Conservation (phyloP, 257 asterid species). For the Primulina tabacum region DNA sequence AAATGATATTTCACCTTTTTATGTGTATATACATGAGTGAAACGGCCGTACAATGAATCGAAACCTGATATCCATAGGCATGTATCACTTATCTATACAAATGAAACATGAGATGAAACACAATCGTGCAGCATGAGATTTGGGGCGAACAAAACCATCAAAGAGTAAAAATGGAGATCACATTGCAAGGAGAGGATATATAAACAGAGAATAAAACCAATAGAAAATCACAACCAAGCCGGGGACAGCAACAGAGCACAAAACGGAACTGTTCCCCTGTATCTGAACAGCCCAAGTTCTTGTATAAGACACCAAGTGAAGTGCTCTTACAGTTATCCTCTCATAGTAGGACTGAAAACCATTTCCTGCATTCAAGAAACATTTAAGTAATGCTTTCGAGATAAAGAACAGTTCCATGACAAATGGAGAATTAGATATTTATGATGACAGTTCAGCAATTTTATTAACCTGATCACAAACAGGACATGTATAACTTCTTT, state of each 20-base stretch:
- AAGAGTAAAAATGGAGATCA: neutral
- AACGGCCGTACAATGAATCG: neutral
- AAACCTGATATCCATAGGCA: neutral
- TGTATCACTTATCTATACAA: neutral
- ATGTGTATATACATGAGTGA: neutral
- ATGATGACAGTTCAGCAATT: constrained; percentile 6
- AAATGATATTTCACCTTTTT: too few species aligned
- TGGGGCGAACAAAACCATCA: neutral
- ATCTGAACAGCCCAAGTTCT: constrained; percentile 19
- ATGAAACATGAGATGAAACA: neutral
- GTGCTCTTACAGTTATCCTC: constrained; percentile 32
- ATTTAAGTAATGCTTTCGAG: constrained; percentile 14
- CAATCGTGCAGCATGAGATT: neutral
- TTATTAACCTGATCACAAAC: constrained; percentile 74
- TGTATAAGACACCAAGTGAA: constrained; percentile 18
- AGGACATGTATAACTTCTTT: constrained; percentile 88
- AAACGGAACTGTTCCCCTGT: constrained; percentile 12
- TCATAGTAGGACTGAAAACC: constrained; percentile 51
- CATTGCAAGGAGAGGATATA: neutral
- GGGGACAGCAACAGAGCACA: constrained; percentile 23
- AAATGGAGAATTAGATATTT: constrained; percentile 6
- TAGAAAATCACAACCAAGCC: constrained; percentile 23
- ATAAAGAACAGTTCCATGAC: constrained; percentile 5
- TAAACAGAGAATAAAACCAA: neutral
- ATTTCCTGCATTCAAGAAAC: constrained; percentile 59